Evolutionary conservation across 805 yeast species (phyloP), one percentile per base, ranked within the genome.

Genomic region (Saturnispora serradocipensis): DNA sequence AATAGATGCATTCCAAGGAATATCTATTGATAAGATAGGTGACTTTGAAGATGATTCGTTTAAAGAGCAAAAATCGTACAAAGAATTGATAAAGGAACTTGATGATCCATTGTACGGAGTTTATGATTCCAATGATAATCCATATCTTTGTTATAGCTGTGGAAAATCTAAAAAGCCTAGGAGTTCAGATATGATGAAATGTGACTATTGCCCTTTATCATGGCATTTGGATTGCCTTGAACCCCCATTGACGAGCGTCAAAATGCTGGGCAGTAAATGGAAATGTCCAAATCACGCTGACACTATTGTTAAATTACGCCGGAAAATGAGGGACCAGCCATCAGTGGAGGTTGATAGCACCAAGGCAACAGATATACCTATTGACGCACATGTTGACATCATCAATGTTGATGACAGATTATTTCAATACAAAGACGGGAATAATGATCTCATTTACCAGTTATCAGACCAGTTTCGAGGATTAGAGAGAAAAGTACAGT

Each of bases 161-260:
- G 83, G 84, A 1, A 69, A 71, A 22, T 53, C 54, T 25, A 43
- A 34, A 16, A 34, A 20, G 13, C n/a, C 39, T 7, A n/a, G 6
- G 11, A 16, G 18, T 10, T 81, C 93, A 5, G 73, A 77, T 35
- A 72, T 90, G 18, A 76, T 82, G 15, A 79, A 78, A 52, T 90
- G 98, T 66, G 97, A 88, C 61, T 86, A 83, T 61, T 90, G 98
- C 66, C 73, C 84, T 0, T 71, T 85, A 3, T 76, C 82, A 16
- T 90, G 95, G 95, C 98, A 90, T 68, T 67, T 90, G 45, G 97
- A 91, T 67, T 90, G 98, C 66, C 67, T 90, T 15, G 73, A 76
- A 48, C 86, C 87, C 1, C 95, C 96, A 1, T 69, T 88, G 58
- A 74, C 87, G 15, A 72, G 84, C 5, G 78, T 84, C 18, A 87